Conservation (phyloP, 805 yeast species). For the Isabelozyma pseudorhagii region DNA sequence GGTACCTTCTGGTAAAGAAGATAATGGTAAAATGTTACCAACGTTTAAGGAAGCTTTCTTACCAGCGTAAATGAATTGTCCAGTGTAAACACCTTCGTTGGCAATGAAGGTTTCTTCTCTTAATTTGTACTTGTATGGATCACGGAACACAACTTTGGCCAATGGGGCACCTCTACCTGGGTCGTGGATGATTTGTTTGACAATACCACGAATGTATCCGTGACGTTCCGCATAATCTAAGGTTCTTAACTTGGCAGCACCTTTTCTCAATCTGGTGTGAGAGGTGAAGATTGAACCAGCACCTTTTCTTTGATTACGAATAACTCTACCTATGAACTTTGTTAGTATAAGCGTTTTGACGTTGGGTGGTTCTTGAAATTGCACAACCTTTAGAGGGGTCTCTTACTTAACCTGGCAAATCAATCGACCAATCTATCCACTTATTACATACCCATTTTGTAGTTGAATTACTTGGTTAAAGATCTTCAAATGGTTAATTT, state of each 20-base stretch:
- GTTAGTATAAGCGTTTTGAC: neutral
- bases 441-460: conserved; percentile 12
- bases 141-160: conserved; percentile 98
- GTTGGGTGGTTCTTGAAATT: too few relatives aligned
- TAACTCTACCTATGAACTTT: conserved; percentile 82
- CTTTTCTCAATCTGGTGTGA: conserved; percentile 99
- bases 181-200: conserved; percentile 97
- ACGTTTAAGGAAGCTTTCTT: conserved; percentile 95
- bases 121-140: conserved; percentile 97
- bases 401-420: too few relatives aligned
- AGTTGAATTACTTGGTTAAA: conserved; percentile 8
- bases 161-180: conserved; percentile 99
- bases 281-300: conserved; percentile 99
- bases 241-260: conserved; percentile 99
- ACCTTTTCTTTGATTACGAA: conserved; percentile 99
- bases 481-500: neutral
- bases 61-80: conserved; percentile 99
- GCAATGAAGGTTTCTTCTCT: conserved; percentile 99
- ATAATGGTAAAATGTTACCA: conserved; percentile 96
- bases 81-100: conserved; percentile 99
- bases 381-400: too few relatives aligned
- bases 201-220: conserved; percentile 99
- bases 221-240: conserved; percentile 99
- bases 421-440: neutral
- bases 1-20: conserved; percentile 99